Evolutionary conservation across 2,329 filamentous ascomycete genomes (phyloP).

Genomic region (Fusarium subtropicale): DNA sequence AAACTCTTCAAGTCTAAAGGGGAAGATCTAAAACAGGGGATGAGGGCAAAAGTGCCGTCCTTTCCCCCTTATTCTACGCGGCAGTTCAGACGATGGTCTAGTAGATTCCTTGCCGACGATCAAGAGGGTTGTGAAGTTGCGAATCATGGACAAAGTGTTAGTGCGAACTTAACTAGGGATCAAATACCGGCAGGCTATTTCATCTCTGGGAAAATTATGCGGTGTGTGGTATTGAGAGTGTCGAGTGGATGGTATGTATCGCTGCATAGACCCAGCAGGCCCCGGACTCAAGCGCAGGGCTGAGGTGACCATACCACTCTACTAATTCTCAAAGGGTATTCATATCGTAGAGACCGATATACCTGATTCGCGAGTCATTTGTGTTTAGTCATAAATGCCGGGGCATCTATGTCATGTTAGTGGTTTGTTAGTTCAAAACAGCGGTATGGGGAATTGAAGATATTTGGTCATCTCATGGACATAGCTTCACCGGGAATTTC

Average conservation of each 20-base stretch:
- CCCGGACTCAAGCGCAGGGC: background rate
- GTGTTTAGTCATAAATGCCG: background rate
- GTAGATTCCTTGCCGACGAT: background rate
- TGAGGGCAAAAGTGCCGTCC: background rate
- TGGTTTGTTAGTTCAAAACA: background rate
- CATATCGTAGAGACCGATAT: background rate
- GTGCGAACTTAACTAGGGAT: background rate
- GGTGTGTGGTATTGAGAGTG: background rate
- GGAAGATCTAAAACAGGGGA: background rate
- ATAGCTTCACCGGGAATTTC: background rate
- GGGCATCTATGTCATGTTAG: background rate
- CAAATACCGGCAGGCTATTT: background rate
- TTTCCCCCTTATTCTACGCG: background rate
- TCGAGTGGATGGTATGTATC: no score
- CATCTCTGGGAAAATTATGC: background rate
- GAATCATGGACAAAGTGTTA: background rate
- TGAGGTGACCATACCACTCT: background rate
- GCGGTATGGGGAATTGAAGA: background rate
- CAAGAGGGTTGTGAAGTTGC: background rate
- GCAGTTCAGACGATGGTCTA: background rate
- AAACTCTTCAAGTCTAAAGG: background rate
- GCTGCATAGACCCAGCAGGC: background rate
- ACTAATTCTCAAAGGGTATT: background rate
- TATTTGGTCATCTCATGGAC: background rate
- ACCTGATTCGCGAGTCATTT: background rate